Evolutionary conservation across 129 eudicot species (phyloP), one percentile per base, ranked within the genome.

Genomic region (Kitagawia praeruptora): DNA sequence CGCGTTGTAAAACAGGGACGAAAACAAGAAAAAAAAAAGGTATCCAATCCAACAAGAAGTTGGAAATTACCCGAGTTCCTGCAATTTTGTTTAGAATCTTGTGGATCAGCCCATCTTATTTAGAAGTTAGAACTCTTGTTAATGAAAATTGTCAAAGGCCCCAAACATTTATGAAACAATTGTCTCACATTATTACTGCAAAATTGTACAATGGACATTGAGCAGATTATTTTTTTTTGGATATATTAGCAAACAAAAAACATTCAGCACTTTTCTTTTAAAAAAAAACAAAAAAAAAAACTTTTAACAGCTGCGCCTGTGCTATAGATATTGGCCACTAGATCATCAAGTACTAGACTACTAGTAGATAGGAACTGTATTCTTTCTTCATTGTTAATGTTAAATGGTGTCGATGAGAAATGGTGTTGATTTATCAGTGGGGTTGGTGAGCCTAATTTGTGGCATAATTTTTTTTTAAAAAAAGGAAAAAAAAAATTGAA

Each of bases 391-490:
- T 66, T 78, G 70, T 46, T 54, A 46, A 38, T 53, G 48, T 51
- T 31, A 79, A 79, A 79, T 85, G 70, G 41, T 70, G 19, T 79
- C 76, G 42, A 16, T 78, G 69, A 51, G 46, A 76, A 70, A 79
- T 85, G 70, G 41, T 69, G 44, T 73, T 39, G 70, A 28, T 34
- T 81, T 38, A 19, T 84, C 34, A 23, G 83, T 84, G 90, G 84
- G 90, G 87, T 87, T 72, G 90, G 90, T 87, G 86, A 73, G 77
- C 69, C 21, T 16, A 19, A 6, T 42, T 12, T 8, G 54, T 67
- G 47, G n/a, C 70, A n/a, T 48, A 77, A 71, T 34, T 71, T 21
- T 79, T n/a, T n/a, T n/a, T n/a, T n/a, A 49, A 31, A 31, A 31
- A 31, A 31, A 1, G 34, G 54, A 67, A 70, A 45, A 76, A 44